phyloP scores from a whole-genome alignment of 129 eudicot genomes.

The Smallanthus sonchifolius region DNA sequence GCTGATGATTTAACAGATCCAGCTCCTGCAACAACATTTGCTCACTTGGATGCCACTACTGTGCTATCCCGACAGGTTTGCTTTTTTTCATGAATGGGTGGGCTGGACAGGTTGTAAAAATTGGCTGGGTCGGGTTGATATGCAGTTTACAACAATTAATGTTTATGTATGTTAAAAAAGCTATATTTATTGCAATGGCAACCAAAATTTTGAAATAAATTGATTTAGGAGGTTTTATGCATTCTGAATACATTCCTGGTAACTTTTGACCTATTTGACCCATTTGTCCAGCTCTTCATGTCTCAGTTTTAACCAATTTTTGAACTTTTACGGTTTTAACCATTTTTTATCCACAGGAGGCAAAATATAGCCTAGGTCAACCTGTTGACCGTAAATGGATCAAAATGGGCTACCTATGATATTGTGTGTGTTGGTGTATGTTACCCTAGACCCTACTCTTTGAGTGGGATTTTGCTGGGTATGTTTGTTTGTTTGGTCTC shows the following conservation, averaged over 20 bases:
- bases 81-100: not conserved
- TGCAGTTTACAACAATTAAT: not conserved
- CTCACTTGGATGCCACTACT: slow-evolving; percentile 45
- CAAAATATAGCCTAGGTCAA: not conserved
- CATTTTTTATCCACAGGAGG: not conserved
- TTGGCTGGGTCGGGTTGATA: not conserved
- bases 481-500: too few species aligned
- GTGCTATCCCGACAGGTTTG: slow-evolving; percentile 36
- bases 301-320: not conserved
- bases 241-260: not conserved
- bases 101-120: not conserved
- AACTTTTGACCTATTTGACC: not conserved
- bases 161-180: not conserved
- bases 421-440: not conserved
- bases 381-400: not conserved
- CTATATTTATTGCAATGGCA: not conserved
- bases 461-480: too few species aligned
- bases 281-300: not conserved
- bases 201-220: not conserved
- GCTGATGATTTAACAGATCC: slow-evolving; percentile 50
- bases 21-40: slow-evolving; percentile 49
- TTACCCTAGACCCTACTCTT: too few species aligned
- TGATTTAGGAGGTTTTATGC: not conserved
- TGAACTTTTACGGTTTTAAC: not conserved
- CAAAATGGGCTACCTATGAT: not conserved